Percentiles rank a stretch among this genome's conserved stretches.
Conservation (phyloP, 106 monocot species). For the Hemerocallis citrina region DNA sequence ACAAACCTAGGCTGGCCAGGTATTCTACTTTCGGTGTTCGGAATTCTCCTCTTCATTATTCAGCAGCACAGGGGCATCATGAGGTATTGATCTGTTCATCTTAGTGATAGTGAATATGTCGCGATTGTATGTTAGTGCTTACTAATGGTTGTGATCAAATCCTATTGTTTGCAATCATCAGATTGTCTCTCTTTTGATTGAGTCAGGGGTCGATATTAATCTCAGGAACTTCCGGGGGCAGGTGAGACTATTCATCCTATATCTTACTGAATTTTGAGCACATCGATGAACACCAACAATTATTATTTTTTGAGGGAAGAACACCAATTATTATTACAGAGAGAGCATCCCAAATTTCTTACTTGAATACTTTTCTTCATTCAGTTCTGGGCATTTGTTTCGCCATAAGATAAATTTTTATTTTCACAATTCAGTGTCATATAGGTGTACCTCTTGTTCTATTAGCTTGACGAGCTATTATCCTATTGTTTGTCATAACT, state of each 20-base stretch:
- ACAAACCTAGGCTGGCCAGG: slow-evolving; percentile 81
- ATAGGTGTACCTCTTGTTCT: too few species aligned
- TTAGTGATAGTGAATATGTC: neutral
- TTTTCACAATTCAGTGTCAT: too few species aligned
- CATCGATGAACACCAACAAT: too few species aligned
- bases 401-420: too few species aligned
- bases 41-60: slow-evolving; percentile 91
- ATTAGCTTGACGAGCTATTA: too few species aligned
- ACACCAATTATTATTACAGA: too few species aligned
- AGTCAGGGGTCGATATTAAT: slow-evolving; percentile 60
- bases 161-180: neutral
- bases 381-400: too few species aligned
- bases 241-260: slow-evolving; percentile 19
- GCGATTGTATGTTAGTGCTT: neutral
- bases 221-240: slow-evolving; percentile 55
- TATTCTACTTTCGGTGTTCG: slow-evolving; percentile 93
- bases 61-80: slow-evolving; percentile 91
- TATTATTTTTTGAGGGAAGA: too few species aligned
- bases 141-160: neutral
- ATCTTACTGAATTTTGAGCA: neutral
- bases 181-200: slow-evolving; percentile 50
- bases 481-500: too few species aligned
- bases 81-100: slow-evolving; percentile 33
- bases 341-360: too few species aligned
- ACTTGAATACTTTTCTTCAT: too few species aligned